These are phyloP conservation scores for Talaromyces stipitatus DNA, from an alignment of 495 filamentous ascomycete species.

Conservation along the genomic window DNA sequence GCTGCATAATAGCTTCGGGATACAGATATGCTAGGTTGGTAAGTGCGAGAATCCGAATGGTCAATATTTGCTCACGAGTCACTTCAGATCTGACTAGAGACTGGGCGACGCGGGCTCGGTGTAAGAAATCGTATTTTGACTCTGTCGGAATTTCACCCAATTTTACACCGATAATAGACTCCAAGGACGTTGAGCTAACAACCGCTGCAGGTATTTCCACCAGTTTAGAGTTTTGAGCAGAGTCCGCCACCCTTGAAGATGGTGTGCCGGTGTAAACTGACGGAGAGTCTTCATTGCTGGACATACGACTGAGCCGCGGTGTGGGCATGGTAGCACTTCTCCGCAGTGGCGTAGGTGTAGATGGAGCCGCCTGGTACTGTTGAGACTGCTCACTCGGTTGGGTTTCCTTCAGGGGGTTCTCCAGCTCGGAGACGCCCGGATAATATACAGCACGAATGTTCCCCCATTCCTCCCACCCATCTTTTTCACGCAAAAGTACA, in stretches of 20 bases:
- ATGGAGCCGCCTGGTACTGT: conserved; percentile 26
- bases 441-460: conserved; percentile 62
- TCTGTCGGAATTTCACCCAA: conserved; percentile 62
- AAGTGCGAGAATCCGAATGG: conserved; percentile 76
- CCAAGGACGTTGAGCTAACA: conserved; percentile 51
- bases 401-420: conserved; percentile 17
- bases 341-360: conserved; percentile 45
- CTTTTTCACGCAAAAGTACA: conserved; percentile 52
- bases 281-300: conserved; percentile 48
- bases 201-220: conserved; percentile 63
- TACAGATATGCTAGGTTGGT: conserved; percentile 90
- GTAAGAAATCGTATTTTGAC: conserved; percentile 77
- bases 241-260: conserved; percentile 27
- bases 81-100: conserved; percentile 58
- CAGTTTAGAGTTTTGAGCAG: conserved; percentile 45
- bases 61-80: conserved; percentile 67
- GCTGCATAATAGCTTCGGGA: conserved; percentile 66
- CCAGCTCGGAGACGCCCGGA: conserved; percentile 25
- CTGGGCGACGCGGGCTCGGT: conserved; percentile 71
- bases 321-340: conserved; percentile 47
- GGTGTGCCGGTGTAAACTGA: conserved; percentile 17
- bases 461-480: conserved; percentile 61
- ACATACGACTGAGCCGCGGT: conserved; percentile 38
- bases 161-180: conserved; percentile 58
- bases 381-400: conserved; percentile 9